A percentile compares a stretch with the other conserved stretches of the same genome.
phyloP scores from a whole-genome alignment of 306 rosid genomes.

The Trifolium pratense region DNA sequence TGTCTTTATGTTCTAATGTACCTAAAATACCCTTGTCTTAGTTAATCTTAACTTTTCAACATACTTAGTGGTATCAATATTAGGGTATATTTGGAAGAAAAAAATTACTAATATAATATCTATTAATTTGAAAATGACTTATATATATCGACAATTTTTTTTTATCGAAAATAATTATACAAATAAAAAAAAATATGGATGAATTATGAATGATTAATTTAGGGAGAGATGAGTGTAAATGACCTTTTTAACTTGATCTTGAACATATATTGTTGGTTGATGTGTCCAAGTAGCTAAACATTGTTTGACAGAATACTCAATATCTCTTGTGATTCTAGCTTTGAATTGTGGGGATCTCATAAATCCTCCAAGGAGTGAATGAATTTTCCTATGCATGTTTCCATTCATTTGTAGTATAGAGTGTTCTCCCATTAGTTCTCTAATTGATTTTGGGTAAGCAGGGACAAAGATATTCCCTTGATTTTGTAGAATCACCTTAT shows the following conservation, averaged over 20 bases:
- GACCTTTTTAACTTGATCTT: constrained; percentile 77
- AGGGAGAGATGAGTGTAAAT: too few relatives aligned
- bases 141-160: too few relatives aligned
- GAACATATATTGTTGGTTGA: constrained; percentile 53
- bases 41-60: too few relatives aligned
- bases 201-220: too few relatives aligned
- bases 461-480: constrained; percentile 79
- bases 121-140: too few relatives aligned
- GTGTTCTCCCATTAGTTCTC: constrained; percentile 71
- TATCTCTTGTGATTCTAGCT: constrained; percentile 64
- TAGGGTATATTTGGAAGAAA: too few relatives aligned
- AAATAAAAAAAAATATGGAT: too few relatives aligned
- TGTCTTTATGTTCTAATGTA: too few relatives aligned
- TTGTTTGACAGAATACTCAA: constrained; percentile 62
- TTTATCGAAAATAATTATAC: too few relatives aligned
- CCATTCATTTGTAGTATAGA: constrained; percentile 84
- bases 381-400: constrained; percentile 63
- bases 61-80: too few relatives aligned
- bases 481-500: constrained; percentile 76
- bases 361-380: constrained; percentile 70
- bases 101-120: too few relatives aligned
- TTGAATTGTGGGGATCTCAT: constrained; percentile 74
- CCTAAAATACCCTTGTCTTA: too few relatives aligned
- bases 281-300: constrained; percentile 63
- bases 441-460: constrained; percentile 94